phyloP scores from a whole-genome alignment of 2,329 filamentous ascomycete species.

The Neofusicoccum laricinum region DNA sequence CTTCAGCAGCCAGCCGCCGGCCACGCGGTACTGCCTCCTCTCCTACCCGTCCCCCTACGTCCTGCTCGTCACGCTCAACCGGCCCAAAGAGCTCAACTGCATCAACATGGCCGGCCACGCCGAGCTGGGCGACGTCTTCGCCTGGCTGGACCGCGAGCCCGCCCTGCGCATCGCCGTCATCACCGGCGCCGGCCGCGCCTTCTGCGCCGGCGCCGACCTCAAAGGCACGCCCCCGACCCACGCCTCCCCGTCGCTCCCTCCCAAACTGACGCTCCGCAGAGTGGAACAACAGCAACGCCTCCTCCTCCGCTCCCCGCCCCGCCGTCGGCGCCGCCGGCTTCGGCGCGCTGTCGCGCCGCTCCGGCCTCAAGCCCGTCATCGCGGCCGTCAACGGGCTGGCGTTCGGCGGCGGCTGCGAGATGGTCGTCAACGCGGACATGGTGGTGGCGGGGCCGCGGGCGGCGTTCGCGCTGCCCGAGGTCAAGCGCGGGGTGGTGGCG shows the following conservation, averaged over 20 bases:
- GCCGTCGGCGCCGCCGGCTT: constrained; percentile 41
- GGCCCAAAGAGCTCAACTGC: constrained; percentile 21
- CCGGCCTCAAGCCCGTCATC: constrained; percentile 60
- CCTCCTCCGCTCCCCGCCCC: neutral
- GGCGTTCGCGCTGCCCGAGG: constrained; percentile 27
- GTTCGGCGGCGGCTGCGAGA: constrained; percentile 27
- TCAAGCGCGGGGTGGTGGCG: constrained; percentile 26
- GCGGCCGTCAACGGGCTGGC: constrained; percentile 57
- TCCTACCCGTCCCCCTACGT: constrained; percentile 15
- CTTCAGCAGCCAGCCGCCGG: constrained; percentile 8
- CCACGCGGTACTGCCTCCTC: constrained; percentile 12
- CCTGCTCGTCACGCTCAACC: constrained; percentile 20
- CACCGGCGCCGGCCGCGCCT: constrained; percentile 21
- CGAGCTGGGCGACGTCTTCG: constrained; percentile 19
- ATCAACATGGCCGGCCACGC: constrained; percentile 18
- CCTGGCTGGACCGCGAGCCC: constrained; percentile 19
- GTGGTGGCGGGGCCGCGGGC: constrained; percentile 26
- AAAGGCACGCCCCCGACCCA: constrained; percentile 12
- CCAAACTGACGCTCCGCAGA: neutral
- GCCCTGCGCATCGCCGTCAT: constrained; percentile 20
- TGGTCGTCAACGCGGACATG: constrained; percentile 28
- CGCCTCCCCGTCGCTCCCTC: neutral
- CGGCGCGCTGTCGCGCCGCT: constrained; percentile 53
- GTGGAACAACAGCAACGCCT: neutral
- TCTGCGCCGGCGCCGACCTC: constrained; percentile 22